Conservation (phyloP, 768 basidiomycete genomes). For the Hygrocybe coccinea region DNA sequence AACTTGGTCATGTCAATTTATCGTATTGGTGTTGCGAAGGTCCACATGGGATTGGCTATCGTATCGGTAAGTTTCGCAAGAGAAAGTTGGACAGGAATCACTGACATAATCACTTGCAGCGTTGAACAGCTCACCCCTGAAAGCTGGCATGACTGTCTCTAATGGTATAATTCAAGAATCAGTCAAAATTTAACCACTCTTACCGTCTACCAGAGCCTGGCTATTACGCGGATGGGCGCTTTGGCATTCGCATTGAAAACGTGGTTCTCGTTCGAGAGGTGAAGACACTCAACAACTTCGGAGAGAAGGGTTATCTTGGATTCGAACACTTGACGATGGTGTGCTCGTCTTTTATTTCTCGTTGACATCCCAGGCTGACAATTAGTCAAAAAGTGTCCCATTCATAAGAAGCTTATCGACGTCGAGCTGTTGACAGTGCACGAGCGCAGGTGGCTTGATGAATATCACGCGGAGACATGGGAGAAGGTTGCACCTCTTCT, state of each 20-base stretch:
- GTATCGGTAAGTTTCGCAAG: slow-evolving; percentile 36
- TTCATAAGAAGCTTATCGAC: slow-evolving; percentile 81
- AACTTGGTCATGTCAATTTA: not conserved
- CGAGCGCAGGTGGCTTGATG: slow-evolving; percentile 79
- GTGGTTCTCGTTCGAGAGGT: slow-evolving; percentile 72
- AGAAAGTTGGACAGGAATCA: not conserved
- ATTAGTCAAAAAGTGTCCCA: slow-evolving; percentile 57
- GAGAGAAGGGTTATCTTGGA: slow-evolving; percentile 74
- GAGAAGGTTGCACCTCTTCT: slow-evolving; percentile 73
- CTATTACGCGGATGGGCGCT: slow-evolving; percentile 85
- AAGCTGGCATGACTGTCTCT: slow-evolving; percentile 84
- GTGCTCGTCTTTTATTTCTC: slow-evolving; percentile 24
- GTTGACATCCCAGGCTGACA: not conserved
- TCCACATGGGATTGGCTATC: slow-evolving; percentile 59
- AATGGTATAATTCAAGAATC: slow-evolving; percentile 36
- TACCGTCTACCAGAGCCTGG: slow-evolving; percentile 59
- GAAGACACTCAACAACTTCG: slow-evolving; percentile 73
- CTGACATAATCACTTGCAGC: slow-evolving; percentile 27
- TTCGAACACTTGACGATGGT: slow-evolving; percentile 89
- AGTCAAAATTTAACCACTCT: not conserved
- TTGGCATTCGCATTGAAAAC: slow-evolving; percentile 91
- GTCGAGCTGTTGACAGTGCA: slow-evolving; percentile 49
- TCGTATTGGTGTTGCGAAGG: slow-evolving; percentile 26
- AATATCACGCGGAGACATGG: slow-evolving; percentile 72
- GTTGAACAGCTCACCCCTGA: slow-evolving; percentile 66